Evolutionary conservation across 495 filamentous ascomycete species (phyloP).

Genomic region (Symbiotaphrina buchneri): DNA sequence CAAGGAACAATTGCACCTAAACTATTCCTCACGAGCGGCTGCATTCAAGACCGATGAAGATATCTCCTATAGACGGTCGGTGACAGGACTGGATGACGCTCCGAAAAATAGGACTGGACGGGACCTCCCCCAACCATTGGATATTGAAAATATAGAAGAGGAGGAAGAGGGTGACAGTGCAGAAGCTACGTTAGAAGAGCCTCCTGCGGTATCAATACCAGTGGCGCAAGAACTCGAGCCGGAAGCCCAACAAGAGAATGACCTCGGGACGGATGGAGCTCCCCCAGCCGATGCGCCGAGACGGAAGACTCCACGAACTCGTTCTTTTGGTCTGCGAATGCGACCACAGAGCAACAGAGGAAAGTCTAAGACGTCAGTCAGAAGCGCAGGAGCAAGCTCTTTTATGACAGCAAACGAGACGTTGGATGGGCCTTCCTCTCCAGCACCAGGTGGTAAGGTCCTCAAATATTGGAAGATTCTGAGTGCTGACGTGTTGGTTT

Average conservation of each 20-base stretch:
- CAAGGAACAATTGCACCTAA: conserved; percentile 24
- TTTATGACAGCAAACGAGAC: conserved; percentile 4
- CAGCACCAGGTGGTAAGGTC: too few relatives aligned
- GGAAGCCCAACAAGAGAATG: too few relatives aligned
- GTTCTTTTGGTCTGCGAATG: neutral
- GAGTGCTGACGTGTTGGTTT: too few relatives aligned
- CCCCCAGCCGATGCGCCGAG: neutral
- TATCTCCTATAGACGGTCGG: conserved; percentile 16
- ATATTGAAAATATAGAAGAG: conserved; percentile 9
- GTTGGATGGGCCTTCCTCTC: neutral
- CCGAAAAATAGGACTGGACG: conserved; percentile 13
- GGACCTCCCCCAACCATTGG: conserved; percentile 21
- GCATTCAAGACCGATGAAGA: conserved; percentile 28
- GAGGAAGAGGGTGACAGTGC: conserved; percentile 6
- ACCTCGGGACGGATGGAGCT: neutral
- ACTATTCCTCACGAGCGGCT: conserved; percentile 31
- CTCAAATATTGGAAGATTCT: too few relatives aligned
- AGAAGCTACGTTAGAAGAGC: conserved; percentile 4
- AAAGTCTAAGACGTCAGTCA: neutral
- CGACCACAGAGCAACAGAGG: neutral
- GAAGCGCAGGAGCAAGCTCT: conserved; percentile 1
- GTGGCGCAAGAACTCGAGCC: conserved; percentile 1
- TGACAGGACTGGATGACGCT: conserved; percentile 17
- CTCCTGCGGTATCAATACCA: conserved; percentile 1
- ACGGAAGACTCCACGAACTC: too few relatives aligned